phyloP scores from a whole-genome alignment of 345 rosid species.

The Ceriops zippeliana region DNA sequence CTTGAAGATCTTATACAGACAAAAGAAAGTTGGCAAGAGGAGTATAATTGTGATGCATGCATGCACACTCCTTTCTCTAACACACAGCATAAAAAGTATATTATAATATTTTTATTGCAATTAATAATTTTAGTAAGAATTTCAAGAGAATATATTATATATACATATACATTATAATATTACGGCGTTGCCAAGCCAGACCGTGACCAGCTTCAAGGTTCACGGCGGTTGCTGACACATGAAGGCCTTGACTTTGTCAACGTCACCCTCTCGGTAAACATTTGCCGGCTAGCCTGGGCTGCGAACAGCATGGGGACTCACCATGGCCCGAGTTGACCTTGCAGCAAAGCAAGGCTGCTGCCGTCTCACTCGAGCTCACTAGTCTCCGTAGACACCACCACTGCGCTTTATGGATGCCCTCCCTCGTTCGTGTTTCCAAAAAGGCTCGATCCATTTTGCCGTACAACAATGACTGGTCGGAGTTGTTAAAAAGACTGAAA shows the following conservation, averaged over 20 bases:
- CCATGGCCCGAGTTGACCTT: constrained; percentile 55
- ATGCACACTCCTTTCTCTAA: too few relatives aligned
- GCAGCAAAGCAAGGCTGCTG: constrained; percentile 31
- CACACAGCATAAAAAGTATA: neutral
- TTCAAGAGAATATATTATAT: too few relatives aligned
- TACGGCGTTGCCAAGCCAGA: constrained; percentile 41
- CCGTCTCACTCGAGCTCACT: constrained; percentile 68
- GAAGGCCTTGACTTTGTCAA: constrained; percentile 27
- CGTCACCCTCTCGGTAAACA: constrained; percentile 46
- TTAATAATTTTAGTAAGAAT: too few relatives aligned
- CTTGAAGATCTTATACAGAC: too few relatives aligned
- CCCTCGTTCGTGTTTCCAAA: constrained; percentile 2
- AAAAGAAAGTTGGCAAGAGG: neutral
- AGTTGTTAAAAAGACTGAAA: too few relatives aligned
- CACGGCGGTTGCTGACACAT: constrained; percentile 49
- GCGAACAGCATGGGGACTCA: constrained; percentile 69
- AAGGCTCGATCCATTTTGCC: constrained; percentile 30
- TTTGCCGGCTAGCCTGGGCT: constrained; percentile 49
- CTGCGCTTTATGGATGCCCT: constrained; percentile 53
- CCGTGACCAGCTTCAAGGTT: constrained; percentile 68
- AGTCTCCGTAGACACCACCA: constrained; percentile 65
- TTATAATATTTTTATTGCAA: too few relatives aligned
- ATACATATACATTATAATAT: neutral
- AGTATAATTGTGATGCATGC: neutral
- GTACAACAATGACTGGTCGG: constrained; percentile 49